Evolutionary conservation across 2,329 filamentous ascomycete genomes (phyloP), one percentile per base, ranked within the genome.

Genomic region (Sarocladium kiliense): DNA sequence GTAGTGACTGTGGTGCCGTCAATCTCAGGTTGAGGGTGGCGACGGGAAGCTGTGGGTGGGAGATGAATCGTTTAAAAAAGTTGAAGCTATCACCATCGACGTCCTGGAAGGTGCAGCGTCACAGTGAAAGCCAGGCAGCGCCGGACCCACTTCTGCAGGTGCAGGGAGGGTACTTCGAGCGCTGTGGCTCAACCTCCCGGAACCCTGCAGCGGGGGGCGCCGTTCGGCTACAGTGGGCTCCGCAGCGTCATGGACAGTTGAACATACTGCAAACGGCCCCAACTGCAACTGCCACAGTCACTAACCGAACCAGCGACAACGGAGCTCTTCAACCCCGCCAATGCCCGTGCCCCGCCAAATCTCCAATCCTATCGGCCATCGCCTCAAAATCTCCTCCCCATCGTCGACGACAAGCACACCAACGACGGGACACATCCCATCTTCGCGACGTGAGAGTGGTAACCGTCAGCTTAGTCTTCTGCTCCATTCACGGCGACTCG

Each of bases 381-480:
- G 19, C 44, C 25, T 47, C 44, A 47, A 47, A 47, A 47, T 47
- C 44, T 47, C 44, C 44, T 47, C 44, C 25, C 25, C 27, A 47
- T 30, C 25, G 27, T 47, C 25, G 25, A 23, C 14, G 44, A 6
- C 36, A 27, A 7, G n/a, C n/a, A 47, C 44, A 7, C 5, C 44
- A 7, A 47, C 23, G 25, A 47, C 23, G 10, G 21, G 25, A 27
- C 14, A 47, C 18, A 18, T 23, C 18, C 41, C 14, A 23, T 25
- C 7, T 3, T 23, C 19, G 9, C 41, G 41, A 44, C 41, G 23
- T 44, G 6, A 21, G n/a, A 44, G 39, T 47, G 44, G 44, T 27
- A 3, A 18, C n/a, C 16, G 7, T 16, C 44, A n/a, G 23, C 25
- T 27, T 25, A 21, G 9, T 23, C 41, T 18, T 21, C 23, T 10